Percentiles rank a stretch among this genome's conserved stretches.
Evolutionary conservation across 1,284 basidiomycete genomes (phyloP).

Genomic region (Xerocomus minutiporus): DNA sequence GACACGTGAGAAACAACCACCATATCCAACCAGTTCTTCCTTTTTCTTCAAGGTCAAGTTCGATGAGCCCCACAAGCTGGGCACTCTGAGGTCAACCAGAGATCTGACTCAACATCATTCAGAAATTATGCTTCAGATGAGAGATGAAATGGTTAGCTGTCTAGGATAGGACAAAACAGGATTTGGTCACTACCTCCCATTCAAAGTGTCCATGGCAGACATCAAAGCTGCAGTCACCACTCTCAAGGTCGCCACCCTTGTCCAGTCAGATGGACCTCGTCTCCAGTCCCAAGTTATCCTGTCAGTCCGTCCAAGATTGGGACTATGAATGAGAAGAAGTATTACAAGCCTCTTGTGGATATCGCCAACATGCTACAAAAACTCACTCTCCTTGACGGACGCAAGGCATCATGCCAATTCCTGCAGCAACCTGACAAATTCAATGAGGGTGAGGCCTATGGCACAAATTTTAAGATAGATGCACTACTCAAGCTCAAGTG

Average conservation of each 20-base stretch:
- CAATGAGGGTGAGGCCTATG: background rate
- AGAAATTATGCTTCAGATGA: background rate
- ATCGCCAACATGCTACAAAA: background rate
- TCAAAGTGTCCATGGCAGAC: background rate
- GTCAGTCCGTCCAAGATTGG: background rate
- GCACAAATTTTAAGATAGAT: background rate
- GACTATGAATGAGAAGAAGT: background rate
- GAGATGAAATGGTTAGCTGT: background rate
- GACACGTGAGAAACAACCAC: background rate
- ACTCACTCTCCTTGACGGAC: background rate
- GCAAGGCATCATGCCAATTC: background rate
- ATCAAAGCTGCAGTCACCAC: background rate
- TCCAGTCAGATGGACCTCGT: background rate
- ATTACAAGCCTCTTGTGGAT: background rate
- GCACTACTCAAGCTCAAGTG: background rate
- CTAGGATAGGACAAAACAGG: background rate
- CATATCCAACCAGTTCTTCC: too few relatives aligned
- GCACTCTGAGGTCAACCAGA: background rate
- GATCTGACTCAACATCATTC: background rate
- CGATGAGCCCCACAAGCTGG: background rate
- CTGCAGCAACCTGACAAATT: background rate
- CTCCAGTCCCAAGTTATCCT: background rate
- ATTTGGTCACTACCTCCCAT: background rate
- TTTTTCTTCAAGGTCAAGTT: too few relatives aligned
- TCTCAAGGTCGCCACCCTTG: background rate